Percentiles rank a stretch among this genome's conserved stretches.
Conservation (phyloP, 2,329 filamentous ascomycete species). For the Pseudopithomyces maydicus region DNA sequence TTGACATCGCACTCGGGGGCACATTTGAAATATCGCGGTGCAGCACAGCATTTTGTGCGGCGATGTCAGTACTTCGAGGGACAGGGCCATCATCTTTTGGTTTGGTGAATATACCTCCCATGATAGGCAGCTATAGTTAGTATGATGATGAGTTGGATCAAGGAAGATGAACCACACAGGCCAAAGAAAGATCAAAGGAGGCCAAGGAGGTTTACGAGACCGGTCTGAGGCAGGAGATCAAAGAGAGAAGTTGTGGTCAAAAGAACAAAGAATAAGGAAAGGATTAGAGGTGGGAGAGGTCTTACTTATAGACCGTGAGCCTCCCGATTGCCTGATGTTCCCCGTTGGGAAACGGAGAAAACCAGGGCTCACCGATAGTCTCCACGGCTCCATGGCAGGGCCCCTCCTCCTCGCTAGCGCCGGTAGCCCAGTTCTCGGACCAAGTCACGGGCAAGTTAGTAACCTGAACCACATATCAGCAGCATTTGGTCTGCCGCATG, state of each 20-base stretch:
- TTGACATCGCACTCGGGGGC: background rate
- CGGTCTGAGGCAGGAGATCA: background rate
- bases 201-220: background rate
- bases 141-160: background rate
- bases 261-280: background rate
- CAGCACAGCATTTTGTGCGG: background rate
- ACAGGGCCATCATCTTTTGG: background rate
- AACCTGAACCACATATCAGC: background rate
- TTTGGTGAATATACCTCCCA: background rate
- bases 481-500: background rate
- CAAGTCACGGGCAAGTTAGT: background rate
- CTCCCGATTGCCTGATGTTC: background rate
- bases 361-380: slow-evolving; percentile 1
- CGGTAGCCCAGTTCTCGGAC: background rate
- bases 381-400: background rate
- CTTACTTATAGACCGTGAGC: background rate
- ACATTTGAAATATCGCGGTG: background rate
- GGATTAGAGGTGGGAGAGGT: background rate
- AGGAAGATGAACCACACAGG: background rate
- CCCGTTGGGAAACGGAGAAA: too few species aligned
- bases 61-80: background rate
- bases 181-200: background rate
- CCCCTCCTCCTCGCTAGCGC: background rate
- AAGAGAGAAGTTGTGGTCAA: background rate
- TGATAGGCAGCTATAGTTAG: background rate